A percentile compares a stretch with the other conserved stretches of the same genome.
These are phyloP conservation scores for Diplodia seriata DNA, from an alignment of 2,329 filamentous ascomycete species.

Conservation along the genomic window DNA sequence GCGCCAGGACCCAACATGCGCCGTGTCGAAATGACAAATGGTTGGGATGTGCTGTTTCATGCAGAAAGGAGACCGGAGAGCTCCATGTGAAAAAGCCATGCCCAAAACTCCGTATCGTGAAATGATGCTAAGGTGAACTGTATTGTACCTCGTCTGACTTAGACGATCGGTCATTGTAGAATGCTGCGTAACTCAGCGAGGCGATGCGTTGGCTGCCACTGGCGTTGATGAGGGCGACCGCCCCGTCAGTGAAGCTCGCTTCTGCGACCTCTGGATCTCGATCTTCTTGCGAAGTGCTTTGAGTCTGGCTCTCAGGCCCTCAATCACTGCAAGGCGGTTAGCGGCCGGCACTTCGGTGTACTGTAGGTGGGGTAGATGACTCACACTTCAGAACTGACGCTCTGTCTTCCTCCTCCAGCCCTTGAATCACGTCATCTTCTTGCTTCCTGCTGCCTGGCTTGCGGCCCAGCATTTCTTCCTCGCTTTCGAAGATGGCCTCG, in stretches of 20 bases:
- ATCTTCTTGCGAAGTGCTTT: constrained; percentile 55
- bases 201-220: constrained; percentile 22
- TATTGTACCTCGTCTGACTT: not conserved
- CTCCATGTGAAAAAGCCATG: constrained; percentile 22
- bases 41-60: constrained; percentile 29
- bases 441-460: constrained; percentile 55
- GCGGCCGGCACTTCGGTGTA: not conserved
- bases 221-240: constrained; percentile 26
- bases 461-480: constrained; percentile 62
- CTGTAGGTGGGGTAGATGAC: constrained; percentile 41
- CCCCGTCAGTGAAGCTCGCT: constrained; percentile 38
- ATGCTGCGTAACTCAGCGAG: constrained; percentile 14
- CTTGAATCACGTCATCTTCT: constrained; percentile 58
- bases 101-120: constrained; percentile 31
- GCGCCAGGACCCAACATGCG: constrained; percentile 31
- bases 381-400: constrained; percentile 75
- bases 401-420: constrained; percentile 72
- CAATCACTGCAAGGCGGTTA: constrained; percentile 49
- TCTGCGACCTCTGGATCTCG: constrained; percentile 45
- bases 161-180: not conserved
- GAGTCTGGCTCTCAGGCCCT: constrained; percentile 53
- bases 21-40: constrained; percentile 28
- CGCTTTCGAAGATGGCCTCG: constrained; percentile 87
- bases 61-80: constrained; percentile 25
- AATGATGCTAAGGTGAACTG: constrained; percentile 19